A percentile compares a stretch with the other conserved stretches of the same genome.
Evolutionary conservation across 2,329 filamentous ascomycete species (phyloP).

Genomic region (Juglanconis oblonga): DNA sequence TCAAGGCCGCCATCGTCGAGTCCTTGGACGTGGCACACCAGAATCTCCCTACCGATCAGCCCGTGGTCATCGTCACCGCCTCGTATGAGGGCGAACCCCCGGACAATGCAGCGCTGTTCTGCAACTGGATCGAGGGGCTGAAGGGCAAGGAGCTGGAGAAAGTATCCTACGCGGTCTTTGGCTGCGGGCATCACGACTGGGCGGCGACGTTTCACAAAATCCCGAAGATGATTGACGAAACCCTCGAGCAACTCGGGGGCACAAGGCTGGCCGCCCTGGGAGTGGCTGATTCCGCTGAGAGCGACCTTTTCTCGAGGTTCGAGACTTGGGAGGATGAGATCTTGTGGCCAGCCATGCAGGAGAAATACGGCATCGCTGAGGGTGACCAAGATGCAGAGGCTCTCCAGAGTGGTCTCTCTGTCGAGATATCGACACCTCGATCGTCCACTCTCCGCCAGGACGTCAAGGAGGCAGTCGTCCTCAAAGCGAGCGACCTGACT

Average conservation of each 20-base stretch:
- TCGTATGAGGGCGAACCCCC: slow-evolving; percentile 71
- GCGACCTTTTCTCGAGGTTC: slow-evolving; percentile 62
- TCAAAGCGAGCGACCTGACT: slow-evolving; percentile 49
- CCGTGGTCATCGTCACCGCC: slow-evolving; percentile 63
- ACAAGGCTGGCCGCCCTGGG: slow-evolving; percentile 47
- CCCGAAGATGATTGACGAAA: slow-evolving; percentile 57
- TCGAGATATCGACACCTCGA: slow-evolving; percentile 51
- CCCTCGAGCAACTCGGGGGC: slow-evolving; percentile 45
- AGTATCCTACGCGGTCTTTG: slow-evolving; percentile 65
- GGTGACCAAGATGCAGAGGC: not conserved
- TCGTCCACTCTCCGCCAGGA: slow-evolving; percentile 57
- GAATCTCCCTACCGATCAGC: slow-evolving; percentile 57
- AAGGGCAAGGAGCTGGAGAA: slow-evolving; percentile 47
- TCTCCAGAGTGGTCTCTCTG: slow-evolving; percentile 31
- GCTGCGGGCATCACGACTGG: slow-evolving; percentile 59
- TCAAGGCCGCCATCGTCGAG: slow-evolving; percentile 48
- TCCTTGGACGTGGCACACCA: slow-evolving; percentile 60
- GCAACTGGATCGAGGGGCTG: slow-evolving; percentile 59
- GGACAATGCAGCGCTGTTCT: slow-evolving; percentile 67
- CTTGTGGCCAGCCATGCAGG: slow-evolving; percentile 45
- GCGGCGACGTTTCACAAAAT: slow-evolving; percentile 61
- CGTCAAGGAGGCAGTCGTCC: slow-evolving; percentile 56
- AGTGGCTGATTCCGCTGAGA: slow-evolving; percentile 54
- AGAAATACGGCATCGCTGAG: slow-evolving; percentile 27
- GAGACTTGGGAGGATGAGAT: slow-evolving; percentile 60